Percentiles rank a stretch among this genome's conserved stretches.
Evolutionary conservation across 257 asterid genomes (phyloP).

Genomic region (Coffea canephora): DNA sequence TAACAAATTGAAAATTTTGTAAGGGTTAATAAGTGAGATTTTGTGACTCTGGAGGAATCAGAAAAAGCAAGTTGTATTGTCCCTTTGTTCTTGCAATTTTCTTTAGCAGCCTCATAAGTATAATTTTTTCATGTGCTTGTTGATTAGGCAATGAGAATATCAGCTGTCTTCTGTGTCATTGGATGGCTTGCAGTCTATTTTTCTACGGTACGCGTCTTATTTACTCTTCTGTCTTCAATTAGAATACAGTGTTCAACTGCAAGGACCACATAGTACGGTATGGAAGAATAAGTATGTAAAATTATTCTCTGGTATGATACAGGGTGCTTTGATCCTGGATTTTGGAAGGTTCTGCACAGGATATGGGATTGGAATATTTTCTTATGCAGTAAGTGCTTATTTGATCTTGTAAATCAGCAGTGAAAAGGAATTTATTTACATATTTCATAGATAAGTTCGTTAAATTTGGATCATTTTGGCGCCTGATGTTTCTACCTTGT

Average conservation of each 20-base stretch:
- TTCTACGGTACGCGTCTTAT: conserved; percentile 39
- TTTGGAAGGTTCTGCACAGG: conserved; percentile 80
- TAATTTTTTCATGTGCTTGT: conserved; percentile 6
- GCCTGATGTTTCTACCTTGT: neutral
- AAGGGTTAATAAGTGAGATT: neutral
- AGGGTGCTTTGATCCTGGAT: conserved; percentile 65
- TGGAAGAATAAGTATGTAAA: neutral
- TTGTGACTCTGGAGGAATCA: neutral
- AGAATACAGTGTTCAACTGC: no score
- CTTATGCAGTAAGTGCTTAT: conserved; percentile 59
- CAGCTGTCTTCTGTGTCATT: conserved; percentile 61
- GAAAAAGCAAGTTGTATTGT: neutral
- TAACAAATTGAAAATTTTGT: no score
- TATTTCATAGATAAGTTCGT: neutral
- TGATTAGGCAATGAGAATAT: conserved; percentile 70
- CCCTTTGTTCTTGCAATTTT: neutral
- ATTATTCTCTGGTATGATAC: conserved; percentile 8
- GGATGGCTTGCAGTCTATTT: conserved; percentile 78
- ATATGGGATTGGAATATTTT: conserved; percentile 76
- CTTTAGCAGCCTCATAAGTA: neutral
- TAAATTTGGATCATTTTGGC: neutral
- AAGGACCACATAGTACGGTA: neutral
- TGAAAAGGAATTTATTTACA: neutral
- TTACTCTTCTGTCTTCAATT: neutral
- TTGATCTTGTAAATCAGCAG: neutral